phyloP scores from a whole-genome alignment of 2,329 filamentous ascomycete species.

The Pseudogymnoascus sp. region DNA sequence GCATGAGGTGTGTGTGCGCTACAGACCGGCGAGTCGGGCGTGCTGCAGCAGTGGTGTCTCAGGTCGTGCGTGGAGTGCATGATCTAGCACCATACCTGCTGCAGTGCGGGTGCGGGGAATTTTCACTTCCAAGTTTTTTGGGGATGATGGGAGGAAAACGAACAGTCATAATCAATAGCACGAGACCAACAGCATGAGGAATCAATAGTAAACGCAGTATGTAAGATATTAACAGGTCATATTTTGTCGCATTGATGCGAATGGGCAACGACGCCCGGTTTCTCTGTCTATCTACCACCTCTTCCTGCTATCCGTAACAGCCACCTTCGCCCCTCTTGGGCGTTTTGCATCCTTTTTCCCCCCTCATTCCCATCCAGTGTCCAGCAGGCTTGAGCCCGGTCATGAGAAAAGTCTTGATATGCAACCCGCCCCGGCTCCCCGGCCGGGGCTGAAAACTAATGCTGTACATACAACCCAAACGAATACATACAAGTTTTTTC shows the following conservation, averaged over 20 bases:
- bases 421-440: background rate
- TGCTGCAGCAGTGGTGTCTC: background rate
- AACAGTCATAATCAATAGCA: background rate
- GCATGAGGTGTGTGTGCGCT: background rate
- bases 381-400: background rate
- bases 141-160: background rate
- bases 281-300: background rate
- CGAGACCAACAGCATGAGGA: background rate
- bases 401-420: background rate
- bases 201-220: background rate
- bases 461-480: slow-evolving; percentile 5
- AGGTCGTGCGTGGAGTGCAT: background rate
- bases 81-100: background rate
- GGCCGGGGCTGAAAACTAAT: background rate
- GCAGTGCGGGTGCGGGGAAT: no score
- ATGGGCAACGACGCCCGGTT: background rate
- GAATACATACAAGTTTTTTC: background rate
- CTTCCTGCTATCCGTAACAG: background rate
- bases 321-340: background rate
- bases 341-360: background rate
- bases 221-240: slow-evolving; percentile 1
- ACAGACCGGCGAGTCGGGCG: background rate
- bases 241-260: background rate
- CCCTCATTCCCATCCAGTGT: background rate
- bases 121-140: background rate